A percentile compares a stretch with the other conserved stretches of the same genome.
phyloP scores from a whole-genome alignment of 2,329 filamentous ascomycete genomes.

The Scytalidium sp. region DNA sequence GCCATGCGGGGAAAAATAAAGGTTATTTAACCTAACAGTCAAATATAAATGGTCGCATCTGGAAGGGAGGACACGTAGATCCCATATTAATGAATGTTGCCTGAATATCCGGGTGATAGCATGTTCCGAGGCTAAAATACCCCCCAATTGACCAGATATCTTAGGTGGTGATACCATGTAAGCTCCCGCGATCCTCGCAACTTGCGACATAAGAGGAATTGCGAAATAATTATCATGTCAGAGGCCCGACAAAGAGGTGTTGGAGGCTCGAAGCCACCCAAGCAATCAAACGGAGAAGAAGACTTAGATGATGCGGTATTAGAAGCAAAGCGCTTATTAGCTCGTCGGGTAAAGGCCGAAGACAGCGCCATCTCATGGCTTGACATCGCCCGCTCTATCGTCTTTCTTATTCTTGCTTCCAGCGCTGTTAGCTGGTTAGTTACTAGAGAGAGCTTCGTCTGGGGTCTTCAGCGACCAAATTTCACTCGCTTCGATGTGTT shows the following conservation, averaged over 20 bases:
- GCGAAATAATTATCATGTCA: slow-evolving; percentile 10
- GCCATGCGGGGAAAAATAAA: too few species aligned
- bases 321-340: neutral
- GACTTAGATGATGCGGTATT: neutral
- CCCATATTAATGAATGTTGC: neutral
- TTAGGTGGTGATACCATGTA: neutral
- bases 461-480: slow-evolving; percentile 21
- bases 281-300: slow-evolving; percentile 4
- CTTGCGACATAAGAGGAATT: neutral
- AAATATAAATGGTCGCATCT: too few species aligned
- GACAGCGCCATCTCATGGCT: slow-evolving; percentile 21
- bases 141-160: neutral
- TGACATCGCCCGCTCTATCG: slow-evolving; percentile 23
- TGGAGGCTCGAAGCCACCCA: slow-evolving; percentile 2
- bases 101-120: neutral
- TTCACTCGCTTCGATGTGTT: slow-evolving; percentile 19
- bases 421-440: slow-evolving; percentile 26
- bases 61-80: neutral
- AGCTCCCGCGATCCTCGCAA: neutral
- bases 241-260: slow-evolving; percentile 12
- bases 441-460: slow-evolving; percentile 24
- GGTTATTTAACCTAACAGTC: too few species aligned
- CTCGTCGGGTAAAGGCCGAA: slow-evolving; percentile 19
- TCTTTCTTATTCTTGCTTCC: slow-evolving; percentile 21
- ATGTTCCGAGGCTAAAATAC: neutral